Evolutionary conservation across 164 flowering plant species (phyloP), one percentile per base, ranked within the genome.

Genomic region (Umbellularia californica): DNA sequence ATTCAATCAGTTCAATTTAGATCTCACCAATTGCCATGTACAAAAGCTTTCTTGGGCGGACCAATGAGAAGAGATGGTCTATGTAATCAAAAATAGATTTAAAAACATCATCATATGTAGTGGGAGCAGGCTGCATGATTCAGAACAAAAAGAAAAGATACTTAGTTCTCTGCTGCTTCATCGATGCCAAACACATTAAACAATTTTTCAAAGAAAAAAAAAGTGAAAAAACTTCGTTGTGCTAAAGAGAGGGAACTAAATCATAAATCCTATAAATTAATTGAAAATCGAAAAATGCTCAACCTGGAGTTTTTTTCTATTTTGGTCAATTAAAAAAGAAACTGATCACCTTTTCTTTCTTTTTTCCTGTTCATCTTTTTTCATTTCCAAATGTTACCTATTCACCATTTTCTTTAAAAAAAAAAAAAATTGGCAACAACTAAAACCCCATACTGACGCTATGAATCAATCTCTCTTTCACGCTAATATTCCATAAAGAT

Each of bases 31-130:
- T 92, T 72, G 99, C 99, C 94, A 96, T 80, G 76, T 84, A 96
- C 72, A 96, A 91, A 82, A 96, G 90, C 87, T 87, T 94, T 76
- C 99, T 88, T 23, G 99, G 99, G 51, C 98, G 98, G 77, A 96
- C 91, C 84, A 96, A 78, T 72, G 87, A 76, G 75, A 92, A 89
- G 24, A 96, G 80, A 84, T 92, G 97, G 79, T 96, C 99, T 76
- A 92, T 94, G 84, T 96, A 96, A 72, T 85, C 97, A 86, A 96
- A 92, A 23, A 95, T 93, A 17, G 86, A 85, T 75, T 83, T 90
- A 72, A 90, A 95, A 6, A 95, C 99, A 58, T 89, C 97, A 76
- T 90, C 87, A 67, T 92, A 95, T 3, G 97, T 89, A 51, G 90
- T 78, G 68, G 99, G 99, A 14, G 94, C 83, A 81, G 97, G 86